A percentile compares a stretch with the other conserved stretches of the same genome.
Evolutionary conservation across 2,329 filamentous ascomycete genomes (phyloP).

Genomic region (Cytospora schulzeri): DNA sequence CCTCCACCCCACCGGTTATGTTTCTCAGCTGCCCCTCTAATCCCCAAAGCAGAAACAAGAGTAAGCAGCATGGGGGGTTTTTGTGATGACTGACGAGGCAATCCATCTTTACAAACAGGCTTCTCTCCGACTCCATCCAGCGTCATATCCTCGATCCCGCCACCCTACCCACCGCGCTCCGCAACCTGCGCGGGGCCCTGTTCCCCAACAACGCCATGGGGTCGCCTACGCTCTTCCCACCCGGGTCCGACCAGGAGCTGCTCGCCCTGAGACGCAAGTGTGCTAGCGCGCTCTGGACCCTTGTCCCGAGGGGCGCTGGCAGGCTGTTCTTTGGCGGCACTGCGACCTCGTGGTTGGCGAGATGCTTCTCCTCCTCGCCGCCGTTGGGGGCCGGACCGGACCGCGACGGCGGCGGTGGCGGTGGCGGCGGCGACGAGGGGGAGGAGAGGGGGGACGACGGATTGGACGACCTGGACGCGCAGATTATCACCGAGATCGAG

Average conservation of each 20-base stretch:
- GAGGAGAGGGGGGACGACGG: constrained; percentile 41
- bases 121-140: constrained; percentile 60
- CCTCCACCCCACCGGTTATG: not conserved
- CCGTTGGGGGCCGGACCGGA: constrained; percentile 33
- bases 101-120: constrained; percentile 42
- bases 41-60: not conserved
- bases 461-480: constrained; percentile 39
- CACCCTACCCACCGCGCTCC: constrained; percentile 67
- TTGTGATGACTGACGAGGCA: not conserved
- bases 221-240: constrained; percentile 61
- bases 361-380: constrained; percentile 10
- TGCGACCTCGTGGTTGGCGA: constrained; percentile 31
- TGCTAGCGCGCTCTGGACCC: constrained; percentile 58
- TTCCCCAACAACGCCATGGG: constrained; percentile 85
- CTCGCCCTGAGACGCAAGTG: constrained; percentile 66
- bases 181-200: constrained; percentile 72
- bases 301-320: constrained; percentile 51
- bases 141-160: constrained; percentile 63
- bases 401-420: constrained; percentile 28
- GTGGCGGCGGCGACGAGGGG: no score
- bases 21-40: not conserved
- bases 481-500: constrained; percentile 61
- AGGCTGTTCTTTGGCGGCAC: constrained; percentile 54
- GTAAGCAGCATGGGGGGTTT: not conserved
- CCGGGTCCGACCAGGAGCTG: constrained; percentile 61